Evolutionary conservation across 2,329 filamentous ascomycete genomes (phyloP).

Genomic region (Verticillium dahliae): DNA sequence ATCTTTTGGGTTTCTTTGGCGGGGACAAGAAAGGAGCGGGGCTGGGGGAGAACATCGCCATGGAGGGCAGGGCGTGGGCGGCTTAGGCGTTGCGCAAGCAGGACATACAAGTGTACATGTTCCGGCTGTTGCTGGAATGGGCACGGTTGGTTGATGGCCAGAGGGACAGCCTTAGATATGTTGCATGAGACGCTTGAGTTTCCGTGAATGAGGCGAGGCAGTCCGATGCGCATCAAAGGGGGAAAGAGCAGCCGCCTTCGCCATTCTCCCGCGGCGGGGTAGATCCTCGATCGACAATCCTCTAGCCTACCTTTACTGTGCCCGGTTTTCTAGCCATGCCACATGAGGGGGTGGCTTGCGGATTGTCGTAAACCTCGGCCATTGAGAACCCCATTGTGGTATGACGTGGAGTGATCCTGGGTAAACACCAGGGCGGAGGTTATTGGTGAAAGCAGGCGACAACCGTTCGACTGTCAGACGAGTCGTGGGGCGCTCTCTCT

Average conservation of each 20-base stretch:
- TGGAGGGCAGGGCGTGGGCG: conserved; percentile 58
- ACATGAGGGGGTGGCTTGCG: neutral
- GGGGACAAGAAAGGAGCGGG: no score
- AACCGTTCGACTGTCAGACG: neutral
- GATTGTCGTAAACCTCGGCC: neutral
- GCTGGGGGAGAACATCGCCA: conserved; percentile 57
- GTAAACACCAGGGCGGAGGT: neutral
- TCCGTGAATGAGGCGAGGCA: neutral
- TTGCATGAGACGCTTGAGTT: conserved; percentile 1
- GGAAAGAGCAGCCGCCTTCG: neutral
- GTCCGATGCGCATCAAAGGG: neutral
- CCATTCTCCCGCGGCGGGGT: neutral
- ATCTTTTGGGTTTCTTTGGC: conserved; percentile 67
- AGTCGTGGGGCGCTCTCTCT: neutral
- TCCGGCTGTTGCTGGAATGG: conserved; percentile 66
- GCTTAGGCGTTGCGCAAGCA: conserved; percentile 51
- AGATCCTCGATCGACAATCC: neutral
- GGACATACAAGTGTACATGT: conserved; percentile 73
- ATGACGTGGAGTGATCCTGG: neutral
- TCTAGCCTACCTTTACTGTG: neutral
- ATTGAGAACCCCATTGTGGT: neutral
- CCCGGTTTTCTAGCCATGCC: neutral
- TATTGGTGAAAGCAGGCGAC: neutral
- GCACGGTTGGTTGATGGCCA: conserved; percentile 54
- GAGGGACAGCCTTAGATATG: conserved; percentile 29